Conservation (phyloP, 2,329 filamentous ascomycete species). For the Stagonosporopsis rhizophila region DNA sequence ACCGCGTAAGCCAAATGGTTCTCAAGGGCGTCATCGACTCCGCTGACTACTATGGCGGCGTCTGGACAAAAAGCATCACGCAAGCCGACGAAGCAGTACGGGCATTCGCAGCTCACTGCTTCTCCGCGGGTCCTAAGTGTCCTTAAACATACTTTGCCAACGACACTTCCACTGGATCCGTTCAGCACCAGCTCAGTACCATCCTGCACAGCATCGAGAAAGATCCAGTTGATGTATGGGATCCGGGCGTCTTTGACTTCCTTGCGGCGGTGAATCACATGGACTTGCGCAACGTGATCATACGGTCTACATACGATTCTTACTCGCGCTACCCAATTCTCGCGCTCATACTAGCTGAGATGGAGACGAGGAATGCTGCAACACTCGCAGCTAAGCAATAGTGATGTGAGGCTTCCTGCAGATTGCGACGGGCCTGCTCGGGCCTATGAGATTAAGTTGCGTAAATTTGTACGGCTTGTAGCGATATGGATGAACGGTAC, state of each 20-base stretch:
- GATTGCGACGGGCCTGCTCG: neutral
- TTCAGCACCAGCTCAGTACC: neutral
- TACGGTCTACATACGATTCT: neutral
- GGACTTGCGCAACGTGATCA: neutral
- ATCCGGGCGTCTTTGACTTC: neutral
- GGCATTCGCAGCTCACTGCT: constrained; percentile 1
- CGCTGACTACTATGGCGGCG: constrained; percentile 57
- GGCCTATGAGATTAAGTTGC: neutral
- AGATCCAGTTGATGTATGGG: neutral
- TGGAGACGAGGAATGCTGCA: neutral
- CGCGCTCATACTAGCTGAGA: neutral
- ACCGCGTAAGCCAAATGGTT: constrained; percentile 46
- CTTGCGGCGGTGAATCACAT: neutral
- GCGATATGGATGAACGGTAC: neutral
- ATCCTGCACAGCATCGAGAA: neutral
- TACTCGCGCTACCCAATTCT: neutral
- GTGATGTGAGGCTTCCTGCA: neutral
- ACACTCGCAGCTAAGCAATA: neutral
- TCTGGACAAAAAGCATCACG: constrained; percentile 45
- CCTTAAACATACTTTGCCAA: neutral
- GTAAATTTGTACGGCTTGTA: neutral
- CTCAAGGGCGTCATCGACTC: constrained; percentile 51
- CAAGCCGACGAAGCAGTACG: constrained; percentile 55
- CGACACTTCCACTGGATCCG: neutral
- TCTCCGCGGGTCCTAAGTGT: neutral